These are phyloP conservation scores for Meira miltonrushii DNA, from an alignment of 1,284 basidiomycete species.

Conservation along the genomic window DNA sequence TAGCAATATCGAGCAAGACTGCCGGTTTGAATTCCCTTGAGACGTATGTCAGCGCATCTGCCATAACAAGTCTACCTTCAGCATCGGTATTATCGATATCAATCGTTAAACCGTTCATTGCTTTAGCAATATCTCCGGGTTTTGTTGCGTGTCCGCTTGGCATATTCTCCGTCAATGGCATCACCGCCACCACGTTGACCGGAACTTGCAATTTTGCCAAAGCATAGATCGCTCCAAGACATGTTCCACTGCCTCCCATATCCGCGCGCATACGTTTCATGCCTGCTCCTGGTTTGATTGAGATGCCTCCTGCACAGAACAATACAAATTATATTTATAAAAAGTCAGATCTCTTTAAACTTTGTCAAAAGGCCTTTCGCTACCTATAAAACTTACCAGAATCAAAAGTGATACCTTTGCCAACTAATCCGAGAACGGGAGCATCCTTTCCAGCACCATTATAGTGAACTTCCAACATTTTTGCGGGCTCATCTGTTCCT, in stretches of 20 bases:
- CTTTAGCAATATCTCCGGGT: constrained; percentile 73
- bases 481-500: constrained; percentile 75
- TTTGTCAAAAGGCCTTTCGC: not conserved
- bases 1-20: constrained; percentile 79
- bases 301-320: constrained; percentile 61
- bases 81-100: constrained; percentile 84
- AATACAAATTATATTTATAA: constrained; percentile 19
- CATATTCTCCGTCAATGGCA: constrained; percentile 74
- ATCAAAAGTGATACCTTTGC: constrained; percentile 66
- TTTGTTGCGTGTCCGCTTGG: constrained; percentile 69
- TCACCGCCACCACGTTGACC: constrained; percentile 69
- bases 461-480: constrained; percentile 76
- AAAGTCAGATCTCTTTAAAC: not conserved
- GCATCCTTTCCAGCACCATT: constrained; percentile 65
- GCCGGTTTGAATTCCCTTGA: constrained; percentile 72
- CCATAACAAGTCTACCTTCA: constrained; percentile 70
- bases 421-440: constrained; percentile 70
- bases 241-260: constrained; percentile 63
- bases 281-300: constrained; percentile 66
- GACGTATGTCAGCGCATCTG: constrained; percentile 79
- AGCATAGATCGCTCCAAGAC: constrained; percentile 67
- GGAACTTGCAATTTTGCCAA: constrained; percentile 75
- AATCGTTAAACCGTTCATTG: constrained; percentile 81
- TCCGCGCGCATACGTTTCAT: constrained; percentile 59
- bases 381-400: constrained; percentile 63